Evolutionary conservation across 2,329 filamentous ascomycete genomes (phyloP).

Genomic region (Diaporthe vaccinii): DNA sequence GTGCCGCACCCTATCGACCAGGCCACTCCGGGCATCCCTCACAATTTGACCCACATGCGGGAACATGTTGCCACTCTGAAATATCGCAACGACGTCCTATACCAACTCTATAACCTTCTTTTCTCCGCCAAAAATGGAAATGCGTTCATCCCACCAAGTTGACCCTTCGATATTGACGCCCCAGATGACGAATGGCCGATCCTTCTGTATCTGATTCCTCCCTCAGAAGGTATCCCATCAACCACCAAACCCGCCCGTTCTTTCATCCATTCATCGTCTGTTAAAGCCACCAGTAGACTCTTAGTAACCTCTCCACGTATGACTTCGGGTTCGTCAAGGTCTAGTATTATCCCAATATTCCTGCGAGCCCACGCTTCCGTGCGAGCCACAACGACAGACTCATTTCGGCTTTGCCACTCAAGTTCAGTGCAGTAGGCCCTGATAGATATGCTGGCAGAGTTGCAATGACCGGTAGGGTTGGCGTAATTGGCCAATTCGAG

Average conservation of each 20-base stretch:
- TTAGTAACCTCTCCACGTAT: neutral
- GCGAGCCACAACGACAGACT: neutral
- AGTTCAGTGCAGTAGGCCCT: neutral
- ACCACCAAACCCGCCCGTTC: neutral
- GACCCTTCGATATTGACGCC: neutral
- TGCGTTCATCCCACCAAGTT: neutral
- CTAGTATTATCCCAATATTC: neutral
- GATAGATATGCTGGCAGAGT: neutral
- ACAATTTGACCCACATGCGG: neutral
- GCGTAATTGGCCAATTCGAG: neutral
- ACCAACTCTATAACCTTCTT: neutral
- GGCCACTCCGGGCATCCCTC: no score
- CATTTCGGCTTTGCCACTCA: neutral
- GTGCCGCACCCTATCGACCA: no score
- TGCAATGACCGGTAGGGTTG: neutral
- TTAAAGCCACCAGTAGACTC: neutral
- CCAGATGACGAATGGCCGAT: neutral
- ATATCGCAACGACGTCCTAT: neutral
- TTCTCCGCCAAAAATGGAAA: neutral
- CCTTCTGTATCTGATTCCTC: neutral
- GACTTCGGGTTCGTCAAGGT: neutral
- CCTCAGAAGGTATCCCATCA: neutral
- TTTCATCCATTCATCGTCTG: neutral
- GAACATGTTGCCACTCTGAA: neutral
- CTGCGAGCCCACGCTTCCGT: neutral